Conservation (phyloP, 441 rosid genomes). For the Arabidopsis lyrata region DNA sequence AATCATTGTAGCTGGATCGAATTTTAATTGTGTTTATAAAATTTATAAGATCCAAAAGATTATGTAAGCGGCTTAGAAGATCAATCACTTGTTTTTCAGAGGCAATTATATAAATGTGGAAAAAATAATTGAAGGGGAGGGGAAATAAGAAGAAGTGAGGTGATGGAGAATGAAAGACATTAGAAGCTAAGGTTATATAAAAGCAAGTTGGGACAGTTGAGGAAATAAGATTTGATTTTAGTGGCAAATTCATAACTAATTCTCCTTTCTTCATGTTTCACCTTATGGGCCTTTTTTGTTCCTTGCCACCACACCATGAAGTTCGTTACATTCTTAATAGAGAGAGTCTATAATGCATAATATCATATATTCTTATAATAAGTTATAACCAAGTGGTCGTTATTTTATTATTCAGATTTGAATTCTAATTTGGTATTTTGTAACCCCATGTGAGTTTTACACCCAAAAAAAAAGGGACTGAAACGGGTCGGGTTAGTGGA, state of each 20-base stretch:
- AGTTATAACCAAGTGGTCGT: constrained; percentile 21
- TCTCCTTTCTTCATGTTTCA: constrained; percentile 36
- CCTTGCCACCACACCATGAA: constrained; percentile 33
- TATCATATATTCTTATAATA: constrained; percentile 7
- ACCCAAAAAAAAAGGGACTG: background rate
- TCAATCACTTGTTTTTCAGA: background rate
- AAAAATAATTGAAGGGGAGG: background rate
- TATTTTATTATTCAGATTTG: background rate
- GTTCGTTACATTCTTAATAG: constrained; percentile 33
- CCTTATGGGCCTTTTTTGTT: constrained; percentile 42
- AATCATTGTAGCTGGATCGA: background rate
- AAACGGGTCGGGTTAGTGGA: constrained; percentile 26
- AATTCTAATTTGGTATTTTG: background rate
- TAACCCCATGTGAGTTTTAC: too few species aligned
- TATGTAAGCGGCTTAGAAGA: background rate
- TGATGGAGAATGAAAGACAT: constrained; percentile 34
- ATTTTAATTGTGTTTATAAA: background rate
- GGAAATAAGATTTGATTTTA: constrained; percentile 30
- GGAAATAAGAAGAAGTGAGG: constrained; percentile 31
- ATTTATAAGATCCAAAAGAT: background rate
- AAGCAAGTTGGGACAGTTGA: constrained; percentile 46
- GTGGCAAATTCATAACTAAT: constrained; percentile 35
- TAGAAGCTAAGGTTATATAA: constrained; percentile 28
- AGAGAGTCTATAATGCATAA: constrained; percentile 3
- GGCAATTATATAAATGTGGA: background rate